Base-by-base conservation (phyloP, 1,139 yeast genomes). In the Lodderomyces margitis region DNA sequence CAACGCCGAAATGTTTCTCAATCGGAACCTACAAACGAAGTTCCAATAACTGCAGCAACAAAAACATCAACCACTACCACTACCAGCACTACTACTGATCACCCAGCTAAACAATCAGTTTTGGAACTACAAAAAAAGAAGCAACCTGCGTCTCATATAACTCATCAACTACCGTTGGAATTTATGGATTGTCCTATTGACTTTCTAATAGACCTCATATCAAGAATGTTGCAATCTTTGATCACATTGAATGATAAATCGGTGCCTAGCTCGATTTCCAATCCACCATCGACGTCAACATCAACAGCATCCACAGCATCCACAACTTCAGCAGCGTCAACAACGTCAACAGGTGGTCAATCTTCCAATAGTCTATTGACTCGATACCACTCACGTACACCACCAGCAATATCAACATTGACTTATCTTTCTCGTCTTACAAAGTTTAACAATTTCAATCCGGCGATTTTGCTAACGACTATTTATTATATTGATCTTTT, bases 331-430 rank as follows among this genome's bases (percentile, higher is more conserved):
- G 2, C 36, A 14, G 8, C 21, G 10, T 4, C 43, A n/a, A 15
- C 34, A 17, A 16, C 38, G 4, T 11, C 10, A 28, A 28, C 16
- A n/a, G 31, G 31, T 5, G n/a, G 19, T 3, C 43, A 36, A 51
- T 21, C n/a, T n/a, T 20, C 46, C 7, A 49, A 49, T 21, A 46
- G 39, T 34, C 46, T 74, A 35, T 70, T 92, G 40, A 92, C 98
- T 0, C 72, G 98, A 50, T 92, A 91, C 59, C 98, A 92, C 60
- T 89, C 97, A 4, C 66, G 97, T 47, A 82, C 94, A 0, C 96
- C 97, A 1, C 98, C 98, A 0, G 78, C 78, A 17, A 92, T 92
- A 37, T 83, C 96, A 2, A 79, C 89, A 6, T 77, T 75, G 47
- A 87, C 87, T 43, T 92, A 92, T 55, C 65, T 92, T 36, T 64